phyloP scores from a whole-genome alignment of 2,329 filamentous ascomycete genomes.

The Fusarium sp. region DNA sequence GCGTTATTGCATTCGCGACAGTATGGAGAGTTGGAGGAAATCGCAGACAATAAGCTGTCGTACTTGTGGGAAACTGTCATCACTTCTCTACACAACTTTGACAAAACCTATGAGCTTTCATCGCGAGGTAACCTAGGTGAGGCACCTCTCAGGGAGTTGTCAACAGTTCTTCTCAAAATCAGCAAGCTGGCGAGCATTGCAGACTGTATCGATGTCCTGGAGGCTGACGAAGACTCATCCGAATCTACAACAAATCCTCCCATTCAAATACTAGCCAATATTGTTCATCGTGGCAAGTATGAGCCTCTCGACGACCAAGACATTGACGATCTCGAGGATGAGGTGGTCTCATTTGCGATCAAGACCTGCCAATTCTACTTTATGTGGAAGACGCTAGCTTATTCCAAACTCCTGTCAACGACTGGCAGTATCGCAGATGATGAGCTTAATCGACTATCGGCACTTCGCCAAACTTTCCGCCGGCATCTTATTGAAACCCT shows the following conservation, averaged over 20 bases:
- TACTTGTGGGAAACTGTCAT: conserved; percentile 86
- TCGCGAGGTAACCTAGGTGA: conserved; percentile 73
- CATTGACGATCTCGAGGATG: conserved; percentile 79
- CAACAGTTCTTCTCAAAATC: conserved; percentile 79
- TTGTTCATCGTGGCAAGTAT: conserved; percentile 77
- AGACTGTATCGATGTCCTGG: conserved; percentile 78
- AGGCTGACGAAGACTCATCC: conserved; percentile 62
- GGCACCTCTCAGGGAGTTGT: conserved; percentile 72
- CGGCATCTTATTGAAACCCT: conserved; percentile 73
- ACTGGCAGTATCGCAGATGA: conserved; percentile 63
- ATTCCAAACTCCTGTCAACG: conserved; percentile 63
- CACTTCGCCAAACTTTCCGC: conserved; percentile 64
- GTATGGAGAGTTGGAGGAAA: conserved; percentile 87
- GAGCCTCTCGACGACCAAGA: conserved; percentile 74
- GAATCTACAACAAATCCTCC: conserved; percentile 58
- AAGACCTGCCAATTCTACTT: conserved; percentile 86
- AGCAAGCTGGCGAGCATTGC: conserved; percentile 82
- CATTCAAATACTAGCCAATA: conserved; percentile 74
- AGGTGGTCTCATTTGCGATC: conserved; percentile 78
- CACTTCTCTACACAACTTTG: conserved; percentile 75
- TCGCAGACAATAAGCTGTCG: conserved; percentile 81
- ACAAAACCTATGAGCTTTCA: conserved; percentile 75
- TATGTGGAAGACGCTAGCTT: conserved; percentile 83
- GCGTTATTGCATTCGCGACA: conserved; percentile 85
- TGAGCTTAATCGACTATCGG: conserved; percentile 67